Conservation (phyloP, 2,329 filamentous ascomycete species). For the Colletotrichum endophyticum region DNA sequence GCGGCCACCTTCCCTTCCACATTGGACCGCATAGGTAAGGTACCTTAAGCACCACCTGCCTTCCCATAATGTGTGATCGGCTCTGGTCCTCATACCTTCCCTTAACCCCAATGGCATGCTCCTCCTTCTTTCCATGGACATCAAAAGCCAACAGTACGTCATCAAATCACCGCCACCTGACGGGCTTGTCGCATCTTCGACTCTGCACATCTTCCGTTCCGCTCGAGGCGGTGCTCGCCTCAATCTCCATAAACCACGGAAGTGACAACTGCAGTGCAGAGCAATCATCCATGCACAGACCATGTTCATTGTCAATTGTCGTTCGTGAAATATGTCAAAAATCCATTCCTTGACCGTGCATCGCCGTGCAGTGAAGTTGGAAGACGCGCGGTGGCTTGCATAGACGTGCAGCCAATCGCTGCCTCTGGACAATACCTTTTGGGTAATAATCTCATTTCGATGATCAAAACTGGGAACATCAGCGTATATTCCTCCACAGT, state of each 20-base stretch:
- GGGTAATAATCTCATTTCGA: neutral
- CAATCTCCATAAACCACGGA: neutral
- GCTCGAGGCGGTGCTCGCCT: neutral
- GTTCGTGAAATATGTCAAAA: neutral
- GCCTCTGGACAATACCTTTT: neutral
- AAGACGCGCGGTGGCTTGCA: neutral
- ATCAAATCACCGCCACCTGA: neutral
- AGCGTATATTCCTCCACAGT: neutral
- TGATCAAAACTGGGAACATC: neutral
- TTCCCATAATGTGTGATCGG: neutral
- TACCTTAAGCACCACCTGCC: neutral
- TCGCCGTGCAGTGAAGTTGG: neutral
- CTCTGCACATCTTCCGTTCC: neutral
- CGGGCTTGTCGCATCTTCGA: neutral
- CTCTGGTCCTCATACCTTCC: neutral
- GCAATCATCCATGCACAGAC: neutral
- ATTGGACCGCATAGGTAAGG: neutral
- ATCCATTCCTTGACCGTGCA: neutral
- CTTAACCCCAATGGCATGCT: neutral
- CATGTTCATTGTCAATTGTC: neutral
- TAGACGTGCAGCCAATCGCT: neutral
- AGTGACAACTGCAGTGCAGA: neutral
- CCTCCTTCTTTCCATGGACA: neutral
- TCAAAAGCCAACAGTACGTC: neutral
- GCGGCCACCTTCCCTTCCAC: neutral